Conservation (phyloP, 805 yeast species). For the Yamadazyma insecticola region DNA sequence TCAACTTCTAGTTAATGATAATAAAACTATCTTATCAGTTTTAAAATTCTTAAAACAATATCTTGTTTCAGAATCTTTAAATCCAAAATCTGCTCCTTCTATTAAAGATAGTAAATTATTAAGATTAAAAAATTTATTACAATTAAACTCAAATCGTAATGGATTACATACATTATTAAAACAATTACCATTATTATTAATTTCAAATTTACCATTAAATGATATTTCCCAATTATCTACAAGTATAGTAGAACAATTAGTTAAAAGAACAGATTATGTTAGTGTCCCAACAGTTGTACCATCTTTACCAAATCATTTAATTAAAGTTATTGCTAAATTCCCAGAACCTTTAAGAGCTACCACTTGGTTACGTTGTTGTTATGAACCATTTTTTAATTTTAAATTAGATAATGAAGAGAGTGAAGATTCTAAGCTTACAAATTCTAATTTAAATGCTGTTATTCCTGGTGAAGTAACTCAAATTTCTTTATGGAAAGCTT, state of each 20-base stretch:
- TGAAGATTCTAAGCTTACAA: conserved; percentile 16
- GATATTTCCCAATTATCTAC: conserved; percentile 24
- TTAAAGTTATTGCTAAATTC: conserved; percentile 55
- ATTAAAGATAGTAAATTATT: conserved; percentile 27
- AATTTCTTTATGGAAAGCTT: conserved; percentile 91
- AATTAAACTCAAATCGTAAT: conserved; percentile 42
- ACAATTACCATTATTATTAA: conserved; percentile 56
- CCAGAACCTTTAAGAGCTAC: conserved; percentile 90
- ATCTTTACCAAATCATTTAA: conserved; percentile 47
- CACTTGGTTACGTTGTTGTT: conserved; percentile 90
- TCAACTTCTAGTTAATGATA: conserved; percentile 58
- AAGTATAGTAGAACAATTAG: conserved; percentile 29
- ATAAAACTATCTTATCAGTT: conserved; percentile 69
- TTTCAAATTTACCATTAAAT: conserved; percentile 26
- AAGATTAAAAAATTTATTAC: conserved; percentile 47
- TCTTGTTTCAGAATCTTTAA: conserved; percentile 54
- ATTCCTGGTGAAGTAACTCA: conserved; percentile 81
- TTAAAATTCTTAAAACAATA: conserved; percentile 83
- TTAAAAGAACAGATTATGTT: conserved; percentile 45
- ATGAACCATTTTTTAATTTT: conserved; percentile 52
- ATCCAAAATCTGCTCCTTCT: conserved; percentile 23
- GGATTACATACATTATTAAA: conserved; percentile 51
- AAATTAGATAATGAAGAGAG: conserved; percentile 6
- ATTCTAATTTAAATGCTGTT: conserved; percentile 13
- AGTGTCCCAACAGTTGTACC: conserved; percentile 66